Evolutionary conservation across 2,329 filamentous ascomycete species (phyloP).

Genomic region (Rasamsonia emersonii): DNA sequence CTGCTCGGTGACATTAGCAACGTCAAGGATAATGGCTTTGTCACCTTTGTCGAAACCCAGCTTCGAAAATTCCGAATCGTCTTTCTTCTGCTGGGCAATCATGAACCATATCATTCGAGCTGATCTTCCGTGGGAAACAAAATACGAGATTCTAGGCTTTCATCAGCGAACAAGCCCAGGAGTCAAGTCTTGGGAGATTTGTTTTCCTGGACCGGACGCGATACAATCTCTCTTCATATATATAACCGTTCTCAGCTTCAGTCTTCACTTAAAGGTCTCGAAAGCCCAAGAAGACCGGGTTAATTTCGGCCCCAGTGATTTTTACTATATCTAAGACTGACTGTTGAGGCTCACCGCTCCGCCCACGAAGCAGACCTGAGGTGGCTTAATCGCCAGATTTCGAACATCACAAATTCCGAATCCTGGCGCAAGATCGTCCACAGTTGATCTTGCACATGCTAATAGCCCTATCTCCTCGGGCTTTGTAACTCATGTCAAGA

Average conservation of each 20-base stretch:
- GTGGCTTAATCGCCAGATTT: conserved; percentile 34
- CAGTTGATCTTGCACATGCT: too few species aligned
- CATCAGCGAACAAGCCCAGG: conserved; percentile 9
- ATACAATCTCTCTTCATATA: conserved; percentile 26
- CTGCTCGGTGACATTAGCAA: conserved; percentile 51
- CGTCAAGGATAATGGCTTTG: conserved; percentile 34
- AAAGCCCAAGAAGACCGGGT: conserved; percentile 30
- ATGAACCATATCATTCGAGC: conserved; percentile 43
- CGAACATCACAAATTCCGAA: conserved; percentile 18
- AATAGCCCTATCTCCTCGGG: too few species aligned
- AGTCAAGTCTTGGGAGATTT: conserved; percentile 22
- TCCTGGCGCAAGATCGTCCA: conserved; percentile 27
- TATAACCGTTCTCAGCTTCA: conserved; percentile 40
- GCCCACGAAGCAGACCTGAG: conserved; percentile 25
- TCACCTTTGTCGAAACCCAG: conserved; percentile 42
- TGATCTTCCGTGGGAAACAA: conserved; percentile 17
- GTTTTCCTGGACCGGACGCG: conserved; percentile 34
- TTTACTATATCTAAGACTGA: conserved; percentile 38
- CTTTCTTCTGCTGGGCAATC: conserved; percentile 49
- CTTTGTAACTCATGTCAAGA: too few species aligned
- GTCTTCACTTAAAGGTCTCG: conserved; percentile 43
- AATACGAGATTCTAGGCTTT: conserved; percentile 17
- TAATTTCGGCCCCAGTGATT: conserved; percentile 43
- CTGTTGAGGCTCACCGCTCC: conserved; percentile 21
- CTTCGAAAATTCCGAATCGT: conserved; percentile 39